Base-by-base conservation (phyloP, 2,329 filamentous ascomycete genomes). In the Alternaria incomplexa region DNA sequence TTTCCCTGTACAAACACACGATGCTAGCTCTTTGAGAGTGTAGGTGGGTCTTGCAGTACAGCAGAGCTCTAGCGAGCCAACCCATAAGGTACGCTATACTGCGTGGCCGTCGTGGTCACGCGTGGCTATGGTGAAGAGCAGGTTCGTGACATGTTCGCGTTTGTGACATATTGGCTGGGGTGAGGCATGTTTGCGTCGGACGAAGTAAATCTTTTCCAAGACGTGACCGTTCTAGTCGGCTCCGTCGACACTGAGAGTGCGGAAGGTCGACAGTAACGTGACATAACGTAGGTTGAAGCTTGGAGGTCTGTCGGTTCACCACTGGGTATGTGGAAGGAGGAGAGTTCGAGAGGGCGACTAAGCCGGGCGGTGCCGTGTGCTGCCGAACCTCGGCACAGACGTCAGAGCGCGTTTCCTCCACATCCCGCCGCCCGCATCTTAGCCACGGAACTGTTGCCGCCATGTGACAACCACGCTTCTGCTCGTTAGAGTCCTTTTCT, bases 371-470 rank as follows among this genome's bases (percentile, higher is more conserved):
- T 68, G 61, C 59, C 59, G 59, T 48, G 59, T 50, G 36, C 73
- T 74, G 73, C 56, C 32, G 51, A 57, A 75, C 76, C 76, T 77
- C 74, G 76, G 76, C 69, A 64, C 57, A 65, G 23, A 47, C 17
- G 23, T n/a, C 53, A 13, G 45, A 48, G 26, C 44, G 40, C 23
- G 36, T 22, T 44, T 62, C 56, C 74, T 73, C 71, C 70, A 73
- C 73, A 68, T 72, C 66, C 73, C 69, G 73, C 64, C 67, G 73
- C 64, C 67, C 66, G 68, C 66, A 65, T 62, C 56, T 28, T 63
- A 63, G 40, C 36, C 28, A 56, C 67, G 68, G 64, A 64, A 70
- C 60, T 61, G 22, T 60, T 57, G 62, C 66, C 73, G 73, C 73
- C 73, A 79, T 78, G 77, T 77, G 72, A 76, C 52, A 71, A 58